Conservation (phyloP, 2,329 filamentous ascomycete genomes). For the Cyphellophora europaea region DNA sequence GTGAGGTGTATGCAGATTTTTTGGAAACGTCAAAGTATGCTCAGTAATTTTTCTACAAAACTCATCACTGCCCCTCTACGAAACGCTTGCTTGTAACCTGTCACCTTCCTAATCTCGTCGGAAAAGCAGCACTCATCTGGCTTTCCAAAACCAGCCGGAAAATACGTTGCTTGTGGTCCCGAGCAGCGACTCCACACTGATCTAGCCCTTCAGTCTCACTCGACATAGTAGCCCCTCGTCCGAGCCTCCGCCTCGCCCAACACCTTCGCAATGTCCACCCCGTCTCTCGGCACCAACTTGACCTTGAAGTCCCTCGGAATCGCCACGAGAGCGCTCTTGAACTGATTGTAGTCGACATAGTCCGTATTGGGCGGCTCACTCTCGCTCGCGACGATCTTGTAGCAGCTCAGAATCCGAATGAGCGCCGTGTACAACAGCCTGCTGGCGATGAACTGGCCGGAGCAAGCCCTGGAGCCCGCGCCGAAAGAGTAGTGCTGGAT, state of each 20-base stretch:
- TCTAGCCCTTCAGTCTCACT: too few relatives aligned
- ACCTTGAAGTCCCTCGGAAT: constrained; percentile 52
- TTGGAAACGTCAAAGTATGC: too few relatives aligned
- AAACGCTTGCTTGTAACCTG: too few relatives aligned
- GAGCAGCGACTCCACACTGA: too few relatives aligned
- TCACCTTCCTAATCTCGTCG: too few relatives aligned
- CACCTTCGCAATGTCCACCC: constrained; percentile 27
- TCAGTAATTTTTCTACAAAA: too few relatives aligned
- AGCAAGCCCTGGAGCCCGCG: constrained; percentile 49
- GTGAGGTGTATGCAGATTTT: too few relatives aligned
- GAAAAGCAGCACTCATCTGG: too few relatives aligned
- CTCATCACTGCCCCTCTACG: too few relatives aligned
- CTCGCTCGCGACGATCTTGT: constrained; percentile 38
- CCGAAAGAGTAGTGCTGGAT: constrained; percentile 49
- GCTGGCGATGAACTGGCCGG: constrained; percentile 48
- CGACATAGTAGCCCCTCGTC: constrained; percentile 41
- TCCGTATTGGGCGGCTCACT: constrained; percentile 49
- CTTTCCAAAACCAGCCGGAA: too few relatives aligned
- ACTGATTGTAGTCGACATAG: constrained; percentile 53
- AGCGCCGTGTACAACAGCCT: constrained; percentile 47
- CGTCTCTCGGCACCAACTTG: constrained; percentile 40
- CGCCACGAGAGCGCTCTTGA: constrained; percentile 51
- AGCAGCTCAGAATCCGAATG: constrained; percentile 44
- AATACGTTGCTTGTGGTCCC: too few relatives aligned
- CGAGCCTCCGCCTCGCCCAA: constrained; percentile 33